phyloP scores from a whole-genome alignment of 2,329 filamentous ascomycete genomes.

The Monosporascus sp. region DNA sequence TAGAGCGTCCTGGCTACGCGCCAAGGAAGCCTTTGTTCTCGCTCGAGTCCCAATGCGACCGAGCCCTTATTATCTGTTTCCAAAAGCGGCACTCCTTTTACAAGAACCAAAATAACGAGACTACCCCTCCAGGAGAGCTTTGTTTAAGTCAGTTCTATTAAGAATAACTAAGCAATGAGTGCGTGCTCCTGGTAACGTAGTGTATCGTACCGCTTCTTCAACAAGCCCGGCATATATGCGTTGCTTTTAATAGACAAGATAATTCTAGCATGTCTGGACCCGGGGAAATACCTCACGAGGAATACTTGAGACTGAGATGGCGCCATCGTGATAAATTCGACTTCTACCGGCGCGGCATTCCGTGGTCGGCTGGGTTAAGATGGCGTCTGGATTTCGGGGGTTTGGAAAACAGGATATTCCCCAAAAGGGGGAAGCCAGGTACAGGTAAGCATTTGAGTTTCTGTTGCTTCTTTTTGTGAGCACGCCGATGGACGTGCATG shows the following conservation, averaged over 20 bases:
- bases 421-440: background rate
- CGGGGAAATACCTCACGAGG: background rate
- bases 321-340: background rate
- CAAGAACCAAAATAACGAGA: background rate
- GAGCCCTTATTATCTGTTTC: background rate
- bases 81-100: background rate
- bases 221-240: too few species aligned
- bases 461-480: too few species aligned
- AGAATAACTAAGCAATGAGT: background rate
- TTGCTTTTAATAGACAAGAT: conserved; percentile 12
- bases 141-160: background rate
- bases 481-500: too few species aligned
- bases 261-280: too few species aligned
- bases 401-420: background rate
- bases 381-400: background rate
- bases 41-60: background rate
- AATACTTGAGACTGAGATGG: background rate
- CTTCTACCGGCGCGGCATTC: background rate
- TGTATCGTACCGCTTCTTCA: too few species aligned
- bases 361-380: background rate
- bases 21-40: background rate
- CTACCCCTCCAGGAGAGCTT: background rate
- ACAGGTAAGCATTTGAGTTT: too few species aligned
- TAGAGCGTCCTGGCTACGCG: too few species aligned
- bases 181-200: background rate